Base-by-base conservation (phyloP, 2,329 filamentous ascomycete species). In the Colletotrichum sp. region DNA sequence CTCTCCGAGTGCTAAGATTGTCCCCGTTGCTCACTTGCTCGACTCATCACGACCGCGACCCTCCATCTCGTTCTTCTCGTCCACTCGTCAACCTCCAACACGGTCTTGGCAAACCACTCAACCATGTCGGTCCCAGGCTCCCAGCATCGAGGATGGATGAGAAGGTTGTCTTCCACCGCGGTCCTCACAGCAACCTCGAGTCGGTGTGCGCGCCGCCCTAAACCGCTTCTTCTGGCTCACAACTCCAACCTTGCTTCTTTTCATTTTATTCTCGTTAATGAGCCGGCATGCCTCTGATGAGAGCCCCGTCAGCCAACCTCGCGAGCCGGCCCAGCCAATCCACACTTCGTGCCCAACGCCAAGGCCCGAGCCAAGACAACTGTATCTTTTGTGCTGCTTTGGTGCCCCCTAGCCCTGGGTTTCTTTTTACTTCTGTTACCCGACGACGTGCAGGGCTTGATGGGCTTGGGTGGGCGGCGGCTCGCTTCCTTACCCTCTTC, bases 281-380 rank as follows among this genome's bases (percentile, higher is more conserved):
- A 76, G 43, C 38, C 61, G 58, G 9, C 70, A 69, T 73, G 43
- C 65, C 48, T 64, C 60, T 32, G 34, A 36, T 55, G 58, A 56
- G 58, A 56, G 64, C 70, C 73, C 70, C 30, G 58, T 65, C 62
- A 62, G 24, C 55, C 48, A 64, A 60, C 70, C 60, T 75, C 24
- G 36, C 64, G 13, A 65, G 56, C 26, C 16, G 43, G 48, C 64
- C 73, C 65, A 48, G 67, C 34, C 58, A 68, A 73, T 73, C 73
- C 73, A 76, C 73, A 76, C 73, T 73, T 73, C 10, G 58, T 76
- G 73, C 73, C 73, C 73, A 69, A 73, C 56, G 69, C 62, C 73
- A 61, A 72, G 67, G 69, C 62, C 32, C 28, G 15, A 48, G 69
- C 62, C 69, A 75, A 75, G 68, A 62, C 62, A 72, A 56, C 30